These are phyloP conservation scores for Sclerotinia spermophila DNA, from an alignment of 2,329 filamentous ascomycete species.

Conservation along the genomic window DNA sequence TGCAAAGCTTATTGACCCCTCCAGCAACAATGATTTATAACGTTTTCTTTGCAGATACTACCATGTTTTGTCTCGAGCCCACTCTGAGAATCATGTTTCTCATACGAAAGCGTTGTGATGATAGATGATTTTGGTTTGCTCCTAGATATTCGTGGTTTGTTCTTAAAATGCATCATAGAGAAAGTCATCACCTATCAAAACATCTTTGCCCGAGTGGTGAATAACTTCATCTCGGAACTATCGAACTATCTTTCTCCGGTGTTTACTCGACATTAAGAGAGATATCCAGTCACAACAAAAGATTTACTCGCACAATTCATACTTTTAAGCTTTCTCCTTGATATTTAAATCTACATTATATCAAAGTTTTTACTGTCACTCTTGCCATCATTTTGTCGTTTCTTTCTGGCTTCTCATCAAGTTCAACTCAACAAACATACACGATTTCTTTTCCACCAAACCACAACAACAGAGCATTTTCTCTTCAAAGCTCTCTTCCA, in stretches of 20 bases:
- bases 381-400: background rate
- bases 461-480: background rate
- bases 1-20: background rate
- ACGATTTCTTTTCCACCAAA: background rate
- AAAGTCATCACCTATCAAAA: background rate
- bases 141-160: background rate
- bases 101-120: background rate
- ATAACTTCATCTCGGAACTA: background rate
- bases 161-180: background rate
- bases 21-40: too few relatives aligned
- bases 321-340: background rate
- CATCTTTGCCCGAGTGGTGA: background rate
- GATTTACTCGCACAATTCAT: background rate
- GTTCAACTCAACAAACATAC: background rate
- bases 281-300: background rate
- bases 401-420: background rate
- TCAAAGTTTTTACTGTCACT: background rate
- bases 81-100: background rate
- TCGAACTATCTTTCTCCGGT: background rate
- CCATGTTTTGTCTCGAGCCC: too few relatives aligned
- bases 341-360: too few relatives aligned
- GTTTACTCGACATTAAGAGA: background rate
- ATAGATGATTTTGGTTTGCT: background rate
- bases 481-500: background rate
- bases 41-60: fast-evolving